These are phyloP conservation scores for Sesbania bispinosa DNA, from an alignment of 306 rosid species.

Conservation along the genomic window DNA sequence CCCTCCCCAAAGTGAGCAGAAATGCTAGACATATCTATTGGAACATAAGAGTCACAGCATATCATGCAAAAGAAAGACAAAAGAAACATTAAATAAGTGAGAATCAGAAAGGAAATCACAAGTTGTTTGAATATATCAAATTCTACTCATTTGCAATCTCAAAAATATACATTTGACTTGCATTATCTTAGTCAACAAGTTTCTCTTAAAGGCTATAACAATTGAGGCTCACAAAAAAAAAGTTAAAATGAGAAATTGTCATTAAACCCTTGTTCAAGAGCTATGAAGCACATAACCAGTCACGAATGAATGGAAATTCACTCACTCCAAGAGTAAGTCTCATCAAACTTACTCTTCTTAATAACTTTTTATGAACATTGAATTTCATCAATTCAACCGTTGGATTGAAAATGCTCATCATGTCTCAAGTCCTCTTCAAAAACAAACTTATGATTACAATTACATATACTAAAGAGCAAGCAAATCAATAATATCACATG, in stretches of 20 bases:
- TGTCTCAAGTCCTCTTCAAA: too few relatives aligned
- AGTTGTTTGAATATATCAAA: background rate
- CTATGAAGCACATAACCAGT: too few relatives aligned
- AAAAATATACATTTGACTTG: background rate
- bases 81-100: background rate
- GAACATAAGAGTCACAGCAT: background rate
- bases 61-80: background rate
- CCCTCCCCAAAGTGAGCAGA: background rate
- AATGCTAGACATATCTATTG: background rate
- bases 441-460: background rate
- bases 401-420: too few relatives aligned
- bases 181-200: background rate
- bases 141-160: background rate
- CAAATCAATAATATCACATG: background rate
- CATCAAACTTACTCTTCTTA: too few relatives aligned
- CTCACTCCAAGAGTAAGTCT: too few relatives aligned
- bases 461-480: background rate
- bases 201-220: constrained; percentile 5
- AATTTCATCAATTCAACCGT: too few relatives aligned
- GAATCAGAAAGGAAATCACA: background rate
- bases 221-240: background rate
- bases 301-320: too few relatives aligned
- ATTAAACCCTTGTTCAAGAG: too few relatives aligned
- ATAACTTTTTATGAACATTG: too few relatives aligned
- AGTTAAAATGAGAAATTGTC: background rate